phyloP scores from a whole-genome alignment of 345 rosid species.

The Luvunga scandens region DNA sequence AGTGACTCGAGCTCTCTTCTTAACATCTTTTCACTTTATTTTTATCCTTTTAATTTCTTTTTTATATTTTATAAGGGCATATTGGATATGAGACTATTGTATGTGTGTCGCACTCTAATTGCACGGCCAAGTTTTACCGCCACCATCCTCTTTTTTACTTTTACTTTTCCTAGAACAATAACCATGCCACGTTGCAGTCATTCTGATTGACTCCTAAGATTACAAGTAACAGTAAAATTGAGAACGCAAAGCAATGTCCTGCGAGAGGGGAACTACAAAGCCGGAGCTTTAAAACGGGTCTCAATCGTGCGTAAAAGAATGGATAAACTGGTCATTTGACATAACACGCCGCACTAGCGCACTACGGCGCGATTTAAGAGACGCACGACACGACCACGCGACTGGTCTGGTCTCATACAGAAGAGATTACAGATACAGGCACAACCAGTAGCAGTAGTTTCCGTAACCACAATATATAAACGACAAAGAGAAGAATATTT shows the following conservation, averaged over 20 bases:
- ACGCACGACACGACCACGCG: neutral
- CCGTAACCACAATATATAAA: neutral
- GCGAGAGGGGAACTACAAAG: neutral
- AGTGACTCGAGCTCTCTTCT: too few species aligned
- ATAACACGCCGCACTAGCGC: neutral
- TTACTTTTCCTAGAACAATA: too few species aligned
- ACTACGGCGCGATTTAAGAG: neutral
- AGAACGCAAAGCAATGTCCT: neutral
- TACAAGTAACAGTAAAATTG: neutral
- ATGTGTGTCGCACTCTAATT: too few species aligned
- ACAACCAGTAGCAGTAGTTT: neutral
- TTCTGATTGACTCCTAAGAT: neutral
- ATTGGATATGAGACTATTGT: too few species aligned
- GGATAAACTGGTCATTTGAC: neutral
- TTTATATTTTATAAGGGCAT: too few species aligned
- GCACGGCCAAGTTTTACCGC: too few species aligned
- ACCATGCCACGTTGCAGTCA: neutral
- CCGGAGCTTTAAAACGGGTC: neutral
- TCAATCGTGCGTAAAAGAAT: neutral
- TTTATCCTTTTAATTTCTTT: too few species aligned
- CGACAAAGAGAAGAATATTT: neutral
- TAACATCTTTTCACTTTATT: too few species aligned
- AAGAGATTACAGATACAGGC: neutral
- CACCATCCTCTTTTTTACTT: too few species aligned
- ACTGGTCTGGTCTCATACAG: neutral